Base-by-base conservation (phyloP, 2,329 filamentous ascomycete genomes). In the Thermothelomyces thermophilus region DNA sequence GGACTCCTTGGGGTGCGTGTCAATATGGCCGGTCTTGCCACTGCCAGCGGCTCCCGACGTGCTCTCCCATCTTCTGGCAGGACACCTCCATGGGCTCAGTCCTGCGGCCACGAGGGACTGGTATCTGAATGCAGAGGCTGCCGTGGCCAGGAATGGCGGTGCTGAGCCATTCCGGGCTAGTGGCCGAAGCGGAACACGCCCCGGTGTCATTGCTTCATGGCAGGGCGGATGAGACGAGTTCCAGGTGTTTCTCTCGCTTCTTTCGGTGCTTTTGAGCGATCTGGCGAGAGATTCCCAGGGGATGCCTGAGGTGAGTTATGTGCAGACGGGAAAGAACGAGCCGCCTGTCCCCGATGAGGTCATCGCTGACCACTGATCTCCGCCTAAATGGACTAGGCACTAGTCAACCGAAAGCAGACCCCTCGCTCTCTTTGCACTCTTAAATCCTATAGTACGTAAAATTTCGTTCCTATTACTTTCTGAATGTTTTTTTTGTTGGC, bases 11-110 rank as follows among this genome's bases (percentile, higher is more conserved):
- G 83, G 70, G 2, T 74, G 76, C 10, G 86, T 77, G n/a, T 77
- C 73, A 58, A 97, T 95, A 61, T 96, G 90, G 0, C 93, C 91
- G 9, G 81, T 81, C 56, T 86, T 82, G 60, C 86, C 76, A 57
- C 81, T 79, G 45, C 77, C 80, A 59, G 86, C 75, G 57, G 81
- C 79, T 44, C 77, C 80, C 10, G 74, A 67, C 48, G 70, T 69
- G 22, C 69, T 76, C 60, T 72, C 67, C 68, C 68, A 58, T 37
- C 53, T 46, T 10, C 40, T 52, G 13, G 28, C 10, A 3, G 33
- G 37, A 9, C 11, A 40, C n/a, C 33, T 51, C 10, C 24, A 22
- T 14, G 34, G 44, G 11, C 17, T 10, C 10, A 40, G 14, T 5
- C 13, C 10, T 13, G 45, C 30, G 3, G 17, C 40, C 4, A 35